Evolutionary conservation across 345 rosid species (phyloP), one percentile per base, ranked within the genome.

Genomic region (Citrus medica): DNA sequence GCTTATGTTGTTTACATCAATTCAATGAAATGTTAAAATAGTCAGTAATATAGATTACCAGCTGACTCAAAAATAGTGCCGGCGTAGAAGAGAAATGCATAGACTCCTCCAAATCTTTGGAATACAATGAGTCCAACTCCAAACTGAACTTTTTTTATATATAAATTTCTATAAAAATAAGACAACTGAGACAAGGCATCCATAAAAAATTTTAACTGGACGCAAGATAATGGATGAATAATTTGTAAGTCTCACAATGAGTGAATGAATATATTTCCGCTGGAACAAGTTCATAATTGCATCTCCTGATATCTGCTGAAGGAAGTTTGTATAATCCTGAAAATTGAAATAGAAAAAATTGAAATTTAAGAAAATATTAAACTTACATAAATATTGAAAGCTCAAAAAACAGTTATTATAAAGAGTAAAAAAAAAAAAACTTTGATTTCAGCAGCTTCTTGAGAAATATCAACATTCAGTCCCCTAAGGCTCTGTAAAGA

Each of bases 81-180:
- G 30, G 82, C 73, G n/a, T 87, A 87, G 74, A 87, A 87, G 13
- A 71, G 53, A 68, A 87, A 76, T 25, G 77, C 89, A 71, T 84
- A 84, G 69, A 84, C 69, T 28, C 89, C 89, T 79, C 89, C 87
- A 25, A 83, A 76, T 81, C 83, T 72, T 78, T 84, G 89, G 56
- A 87, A 63, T 17, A 84, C 65, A 81, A 84, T 84, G 48, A 84
- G 69, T 42, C 89, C 89, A 33, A 87, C 80, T 74, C 87, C 89
- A 72, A 84, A 83, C 86, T 86, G 38, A 62, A 76, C 16, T 2
- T 61, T 28, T 27, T 12, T 46, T 12, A 2, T 40, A 0, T 12
- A 10, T 3, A 12, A 46, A 46, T 12, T 46, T 46, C 51, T 46
- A 12, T 46, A 12, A 46, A 12, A 46, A 3, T 46, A 3, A 46